Percentiles rank a stretch among this genome's conserved stretches.
These are phyloP conservation scores for Teunomyces aglyptinius DNA, from an alignment of 805 yeast genomes.

Conservation along the genomic window DNA sequence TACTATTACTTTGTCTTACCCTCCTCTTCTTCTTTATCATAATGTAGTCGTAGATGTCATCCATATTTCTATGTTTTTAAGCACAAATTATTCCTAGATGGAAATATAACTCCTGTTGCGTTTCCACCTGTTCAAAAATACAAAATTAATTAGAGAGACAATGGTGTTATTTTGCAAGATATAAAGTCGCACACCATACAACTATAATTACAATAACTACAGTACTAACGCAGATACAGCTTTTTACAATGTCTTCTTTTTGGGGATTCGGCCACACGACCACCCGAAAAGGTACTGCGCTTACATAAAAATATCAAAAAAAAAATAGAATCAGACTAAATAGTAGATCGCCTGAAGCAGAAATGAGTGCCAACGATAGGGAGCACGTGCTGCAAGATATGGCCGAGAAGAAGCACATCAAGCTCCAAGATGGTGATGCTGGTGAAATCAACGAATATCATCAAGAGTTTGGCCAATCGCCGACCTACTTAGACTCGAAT, in stretches of 20 bases:
- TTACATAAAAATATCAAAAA: neutral
- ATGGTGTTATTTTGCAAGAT: no score
- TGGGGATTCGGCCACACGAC: neutral
- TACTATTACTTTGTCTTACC: neutral
- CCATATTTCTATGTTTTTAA: conserved; percentile 2
- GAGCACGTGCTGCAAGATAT: conserved; percentile 1
- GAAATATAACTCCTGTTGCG: no score
- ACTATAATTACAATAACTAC: no score
- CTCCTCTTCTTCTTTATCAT: conserved; percentile 6
- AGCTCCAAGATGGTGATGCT: conserved; percentile 6
- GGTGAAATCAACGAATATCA: conserved; percentile 6
- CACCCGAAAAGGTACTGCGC: neutral
- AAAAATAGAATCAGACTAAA: neutral
- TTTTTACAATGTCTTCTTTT: conserved; percentile 6
- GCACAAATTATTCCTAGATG: no score
- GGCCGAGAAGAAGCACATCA: neutral
- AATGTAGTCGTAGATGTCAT: conserved; percentile 15
- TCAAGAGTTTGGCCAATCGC: conserved; percentile 7
- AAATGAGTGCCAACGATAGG: conserved; percentile 1
- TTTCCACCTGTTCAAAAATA: no score
- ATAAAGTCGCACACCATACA: no score
- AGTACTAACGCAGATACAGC: no score
- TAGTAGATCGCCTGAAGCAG: neutral
- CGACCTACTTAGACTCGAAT: conserved; percentile 20
- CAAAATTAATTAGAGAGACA: no score